Conservation (phyloP, 371 early-diverging fungal genomes). For the Mucor irregularis region DNA sequence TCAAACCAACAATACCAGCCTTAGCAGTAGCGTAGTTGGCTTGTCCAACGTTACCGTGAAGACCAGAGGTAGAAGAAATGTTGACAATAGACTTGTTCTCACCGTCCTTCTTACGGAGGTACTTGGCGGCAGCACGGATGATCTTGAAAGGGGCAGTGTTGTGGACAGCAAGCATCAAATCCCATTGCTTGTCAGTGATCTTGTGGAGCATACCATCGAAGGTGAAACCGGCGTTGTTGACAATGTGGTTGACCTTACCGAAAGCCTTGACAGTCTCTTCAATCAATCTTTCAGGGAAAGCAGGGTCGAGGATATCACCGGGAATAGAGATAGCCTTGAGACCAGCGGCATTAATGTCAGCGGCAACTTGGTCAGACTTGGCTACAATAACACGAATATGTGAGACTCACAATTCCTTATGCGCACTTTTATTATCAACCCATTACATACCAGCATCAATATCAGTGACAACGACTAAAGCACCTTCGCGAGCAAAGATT, state of each 20-base stretch:
- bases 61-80: constrained; percentile 68
- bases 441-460: constrained; percentile 44
- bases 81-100: constrained; percentile 58
- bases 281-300: constrained; percentile 62
- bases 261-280: constrained; percentile 61
- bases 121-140: constrained; percentile 64
- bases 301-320: constrained; percentile 56
- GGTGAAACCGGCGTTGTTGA: constrained; percentile 76
- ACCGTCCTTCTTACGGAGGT: constrained; percentile 58
- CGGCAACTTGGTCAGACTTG: constrained; percentile 61
- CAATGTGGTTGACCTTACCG: constrained; percentile 71
- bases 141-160: constrained; percentile 72
- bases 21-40: constrained; percentile 64
- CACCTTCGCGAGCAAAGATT: constrained; percentile 81
- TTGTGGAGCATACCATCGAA: constrained; percentile 73
- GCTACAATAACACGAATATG: constrained; percentile 24
- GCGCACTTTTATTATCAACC: not conserved
- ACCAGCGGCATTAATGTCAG: constrained; percentile 60
- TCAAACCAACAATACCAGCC: constrained; percentile 58
- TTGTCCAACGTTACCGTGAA: constrained; percentile 72
- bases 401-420: too few species aligned
- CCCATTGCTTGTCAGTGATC: constrained; percentile 71
- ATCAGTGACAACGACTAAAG: constrained; percentile 71
- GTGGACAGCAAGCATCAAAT: constrained; percentile 67
- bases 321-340: constrained; percentile 62